Conservation (phyloP, 768 basidiomycete species). For the Phaffia tasmanica region DNA sequence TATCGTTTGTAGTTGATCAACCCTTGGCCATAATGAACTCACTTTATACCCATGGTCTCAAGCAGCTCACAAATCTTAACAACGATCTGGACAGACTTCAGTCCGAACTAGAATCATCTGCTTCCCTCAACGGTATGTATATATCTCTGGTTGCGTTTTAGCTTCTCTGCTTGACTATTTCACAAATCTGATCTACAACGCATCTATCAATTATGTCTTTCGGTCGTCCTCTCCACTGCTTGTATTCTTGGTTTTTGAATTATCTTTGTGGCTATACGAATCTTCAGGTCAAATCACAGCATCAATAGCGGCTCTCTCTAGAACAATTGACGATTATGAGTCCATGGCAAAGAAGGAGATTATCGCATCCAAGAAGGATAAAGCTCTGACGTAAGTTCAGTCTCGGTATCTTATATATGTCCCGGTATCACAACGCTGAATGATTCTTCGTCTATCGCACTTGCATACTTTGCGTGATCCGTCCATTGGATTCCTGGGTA, state of each 20-base stretch:
- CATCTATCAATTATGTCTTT: conserved; percentile 4
- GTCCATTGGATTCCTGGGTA: neutral
- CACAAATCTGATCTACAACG: neutral
- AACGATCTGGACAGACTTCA: conserved; percentile 71
- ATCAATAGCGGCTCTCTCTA: conserved; percentile 84
- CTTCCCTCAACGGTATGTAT: conserved; percentile 67
- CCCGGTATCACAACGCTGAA: neutral
- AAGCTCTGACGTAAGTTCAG: conserved; percentile 58
- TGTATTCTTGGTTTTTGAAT: neutral
- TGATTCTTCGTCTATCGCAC: neutral
- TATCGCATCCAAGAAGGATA: conserved; percentile 91
- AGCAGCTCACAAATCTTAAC: conserved; percentile 79
- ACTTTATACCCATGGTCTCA: conserved; percentile 80
- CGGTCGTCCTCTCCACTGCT: conserved; percentile 29
- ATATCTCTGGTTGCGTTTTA: neutral
- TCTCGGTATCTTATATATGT: conserved; percentile 33
- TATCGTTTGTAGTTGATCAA: neutral
- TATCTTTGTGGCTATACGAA: neutral
- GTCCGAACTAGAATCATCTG: conserved; percentile 62
- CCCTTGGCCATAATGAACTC: conserved; percentile 60
- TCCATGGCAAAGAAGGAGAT: conserved; percentile 93
- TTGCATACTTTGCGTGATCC: neutral
- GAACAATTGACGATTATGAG: conserved; percentile 95
- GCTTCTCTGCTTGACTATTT: conserved; percentile 2
- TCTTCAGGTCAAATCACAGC: conserved; percentile 85